Evolutionary conservation across 2,329 filamentous ascomycete genomes (phyloP), one percentile per base, ranked within the genome.

Genomic region (Trichoderma arundinaceum): DNA sequence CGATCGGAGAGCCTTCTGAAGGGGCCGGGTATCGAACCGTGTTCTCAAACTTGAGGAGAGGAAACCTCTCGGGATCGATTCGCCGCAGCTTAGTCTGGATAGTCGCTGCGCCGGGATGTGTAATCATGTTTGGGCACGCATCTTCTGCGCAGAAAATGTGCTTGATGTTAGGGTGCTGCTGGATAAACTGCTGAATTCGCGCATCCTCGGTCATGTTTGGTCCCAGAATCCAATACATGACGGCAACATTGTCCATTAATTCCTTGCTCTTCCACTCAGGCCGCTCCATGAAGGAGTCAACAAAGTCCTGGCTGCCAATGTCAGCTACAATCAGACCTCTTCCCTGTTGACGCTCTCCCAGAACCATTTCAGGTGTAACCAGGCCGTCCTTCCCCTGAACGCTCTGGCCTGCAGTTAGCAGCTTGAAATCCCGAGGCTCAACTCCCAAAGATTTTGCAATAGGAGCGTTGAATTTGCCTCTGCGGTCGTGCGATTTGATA

Each of bases 181-280:
- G 72, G 77, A 96, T 92, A 74, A 97, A 97, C 1, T 84, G 78
- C 64, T 84, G 83, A 17, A 99, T 77, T 22, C 82, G 82, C 10
- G 83, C 73, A 74, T 95, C 85, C 3, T 83, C 79, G 7, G 84
- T 80, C 13, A 98, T 82, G 2, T 85, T 88, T 4, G 84, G 82
- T 0, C 92, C 92, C 32, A 97, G 83, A 28, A 92, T 88, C 94
- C 95, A 99, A 71, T 95, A 86, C 56, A 96, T 85, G 46, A 84
- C 84, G 52, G 84, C 80, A 52, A 97, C 77, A 56, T 89, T 86
- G 7, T 81, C 81, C 82, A 92, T 92, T 39, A 96, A 79, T 35
- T 86, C 79, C 10, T 81, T 72, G 43, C 86, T 85, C 17, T 82
- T 79, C 88, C 91, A 94, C 75, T 97, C 94, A 3, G 88, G 83